phyloP scores from a whole-genome alignment of 108 stramenopile species.

The Skeletonema marinoi region DNA sequence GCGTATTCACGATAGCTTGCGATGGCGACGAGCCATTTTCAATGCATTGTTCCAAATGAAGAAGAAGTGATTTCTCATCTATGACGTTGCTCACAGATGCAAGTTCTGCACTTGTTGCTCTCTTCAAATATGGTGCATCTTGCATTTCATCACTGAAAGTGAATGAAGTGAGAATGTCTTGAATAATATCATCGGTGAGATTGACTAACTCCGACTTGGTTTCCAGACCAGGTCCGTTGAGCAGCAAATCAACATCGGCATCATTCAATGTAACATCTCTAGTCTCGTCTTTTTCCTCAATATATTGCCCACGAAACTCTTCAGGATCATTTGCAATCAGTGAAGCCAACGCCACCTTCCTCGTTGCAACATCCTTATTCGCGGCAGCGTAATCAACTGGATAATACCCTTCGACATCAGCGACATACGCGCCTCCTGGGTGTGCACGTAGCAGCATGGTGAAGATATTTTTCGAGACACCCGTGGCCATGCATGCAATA shows the following conservation, averaged over 20 bases:
- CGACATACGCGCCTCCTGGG: constrained; percentile 27
- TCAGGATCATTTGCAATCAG: neutral
- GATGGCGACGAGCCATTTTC: neutral
- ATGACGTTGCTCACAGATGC: neutral
- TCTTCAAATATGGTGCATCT: neutral
- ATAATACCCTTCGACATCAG: constrained; percentile 12
- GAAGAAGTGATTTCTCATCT: neutral
- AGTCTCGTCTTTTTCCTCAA: neutral
- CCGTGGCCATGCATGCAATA: constrained; percentile 6
- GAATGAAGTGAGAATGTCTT: neutral
- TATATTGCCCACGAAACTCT: neutral
- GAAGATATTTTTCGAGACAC: constrained; percentile 11
- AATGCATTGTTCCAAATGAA: neutral
- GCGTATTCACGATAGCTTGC: neutral
- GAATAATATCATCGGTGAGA: neutral
- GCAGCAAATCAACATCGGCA: neutral
- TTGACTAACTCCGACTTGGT: neutral
- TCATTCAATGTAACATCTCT: neutral
- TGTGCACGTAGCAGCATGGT: constrained; percentile 22
- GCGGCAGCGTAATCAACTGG: constrained; percentile 6
- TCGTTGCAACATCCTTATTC: constrained; percentile 8
- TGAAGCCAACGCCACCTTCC: constrained; percentile 27
- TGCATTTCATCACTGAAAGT: neutral
- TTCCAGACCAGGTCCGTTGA: neutral
- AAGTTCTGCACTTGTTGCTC: neutral